Percentiles rank a stretch among this genome's conserved stretches.
Conservation (phyloP, 2,329 filamentous ascomycete species). For the Colletotrichum sansevieriae region DNA sequence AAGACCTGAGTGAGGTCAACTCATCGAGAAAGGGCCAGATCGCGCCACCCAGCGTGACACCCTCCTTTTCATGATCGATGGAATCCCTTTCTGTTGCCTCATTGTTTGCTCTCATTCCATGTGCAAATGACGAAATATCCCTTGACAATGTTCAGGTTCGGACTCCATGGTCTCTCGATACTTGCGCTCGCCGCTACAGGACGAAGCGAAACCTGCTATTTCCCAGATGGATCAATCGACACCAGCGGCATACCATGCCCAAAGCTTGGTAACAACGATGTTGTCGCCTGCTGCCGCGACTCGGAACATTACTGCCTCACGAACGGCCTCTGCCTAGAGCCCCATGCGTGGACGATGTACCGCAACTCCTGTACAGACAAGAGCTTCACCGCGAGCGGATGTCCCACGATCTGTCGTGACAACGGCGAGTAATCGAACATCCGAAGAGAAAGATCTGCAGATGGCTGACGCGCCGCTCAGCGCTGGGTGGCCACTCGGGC, state of each 20-base stretch:
- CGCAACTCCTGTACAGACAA: slow-evolving; percentile 19
- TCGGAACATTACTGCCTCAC: slow-evolving; percentile 23
- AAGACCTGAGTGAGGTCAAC: too few relatives aligned
- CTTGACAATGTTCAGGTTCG: too few relatives aligned
- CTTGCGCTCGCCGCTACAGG: not conserved
- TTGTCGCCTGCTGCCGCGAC: slow-evolving; percentile 2
- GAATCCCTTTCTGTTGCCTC: too few relatives aligned
- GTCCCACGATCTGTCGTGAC: slow-evolving; percentile 3
- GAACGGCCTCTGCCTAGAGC: slow-evolving; percentile 16
- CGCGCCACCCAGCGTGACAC: too few relatives aligned
- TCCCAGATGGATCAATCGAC: not conserved
- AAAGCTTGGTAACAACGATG: not conserved
- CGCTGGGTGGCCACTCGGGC: not conserved
- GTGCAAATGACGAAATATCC: too few relatives aligned
- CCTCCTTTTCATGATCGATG: too few relatives aligned
- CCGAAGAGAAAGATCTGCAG: not conserved
- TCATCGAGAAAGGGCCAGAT: too few relatives aligned
- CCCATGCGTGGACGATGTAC: slow-evolving; percentile 23
- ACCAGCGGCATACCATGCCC: slow-evolving; percentile 5
- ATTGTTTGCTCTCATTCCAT: too few relatives aligned
- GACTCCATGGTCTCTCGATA: not conserved
- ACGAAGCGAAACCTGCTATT: slow-evolving; percentile 5
- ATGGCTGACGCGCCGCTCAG: not conserved
- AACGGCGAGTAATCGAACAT: not conserved
- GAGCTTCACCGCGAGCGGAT: slow-evolving; percentile 3